Percentiles rank a stretch among this genome's conserved stretches.
phyloP scores from a whole-genome alignment of 2,329 filamentous ascomycete genomes.

The Penicillium sp. region DNA sequence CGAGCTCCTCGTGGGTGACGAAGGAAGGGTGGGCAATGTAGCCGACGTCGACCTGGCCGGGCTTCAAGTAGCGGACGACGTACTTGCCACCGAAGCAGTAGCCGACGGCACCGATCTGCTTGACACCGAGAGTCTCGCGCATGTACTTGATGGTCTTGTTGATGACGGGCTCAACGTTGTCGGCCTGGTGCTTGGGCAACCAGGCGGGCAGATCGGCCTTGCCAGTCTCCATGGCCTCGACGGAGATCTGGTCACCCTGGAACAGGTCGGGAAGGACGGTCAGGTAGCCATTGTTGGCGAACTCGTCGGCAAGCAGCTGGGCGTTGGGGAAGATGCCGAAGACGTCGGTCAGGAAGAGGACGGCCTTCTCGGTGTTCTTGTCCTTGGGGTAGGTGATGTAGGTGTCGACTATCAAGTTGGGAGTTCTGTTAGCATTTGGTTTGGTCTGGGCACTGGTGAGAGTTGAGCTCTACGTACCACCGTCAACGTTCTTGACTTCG shows the following conservation, averaged over 20 bases:
- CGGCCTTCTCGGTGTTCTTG: constrained; percentile 48
- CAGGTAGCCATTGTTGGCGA: constrained; percentile 67
- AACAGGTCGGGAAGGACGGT: constrained; percentile 66
- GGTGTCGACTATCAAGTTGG: constrained; percentile 43
- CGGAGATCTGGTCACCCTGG: constrained; percentile 57
- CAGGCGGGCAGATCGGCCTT: constrained; percentile 50
- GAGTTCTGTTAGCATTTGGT: constrained; percentile 1
- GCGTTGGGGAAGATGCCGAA: constrained; percentile 57
- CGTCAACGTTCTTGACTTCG: constrained; percentile 45
- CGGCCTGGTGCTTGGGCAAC: constrained; percentile 47
- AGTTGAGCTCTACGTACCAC: constrained; percentile 33
- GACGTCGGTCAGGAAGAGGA: constrained; percentile 55
- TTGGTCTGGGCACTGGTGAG: not conserved
- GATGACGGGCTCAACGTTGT: constrained; percentile 51
- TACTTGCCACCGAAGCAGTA: constrained; percentile 78
- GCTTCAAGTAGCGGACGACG: constrained; percentile 61
- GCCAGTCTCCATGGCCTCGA: constrained; percentile 47
- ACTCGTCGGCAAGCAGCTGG: constrained; percentile 67
- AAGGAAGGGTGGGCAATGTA: constrained; percentile 74
- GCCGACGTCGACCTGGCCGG: constrained; percentile 61
- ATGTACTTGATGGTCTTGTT: constrained; percentile 52
- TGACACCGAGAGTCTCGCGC: constrained; percentile 51
- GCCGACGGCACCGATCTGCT: constrained; percentile 60
- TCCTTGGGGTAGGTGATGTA: constrained; percentile 53
- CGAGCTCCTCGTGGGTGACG: constrained; percentile 62